phyloP scores from a whole-genome alignment of 2,329 filamentous ascomycete genomes.

The Penicillium polonicum region DNA sequence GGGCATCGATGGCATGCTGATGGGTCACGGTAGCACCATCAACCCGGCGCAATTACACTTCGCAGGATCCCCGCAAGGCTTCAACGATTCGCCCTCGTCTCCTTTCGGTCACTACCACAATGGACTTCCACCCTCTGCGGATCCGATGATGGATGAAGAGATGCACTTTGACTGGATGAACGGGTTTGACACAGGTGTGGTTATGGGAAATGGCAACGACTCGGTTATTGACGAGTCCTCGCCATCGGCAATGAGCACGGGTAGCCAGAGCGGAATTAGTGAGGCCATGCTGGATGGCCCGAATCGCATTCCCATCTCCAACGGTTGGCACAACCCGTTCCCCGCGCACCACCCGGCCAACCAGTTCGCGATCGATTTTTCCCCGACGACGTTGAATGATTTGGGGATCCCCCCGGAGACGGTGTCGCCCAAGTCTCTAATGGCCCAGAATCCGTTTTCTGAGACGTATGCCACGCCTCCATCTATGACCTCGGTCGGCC shows the following conservation, averaged over 20 bases:
- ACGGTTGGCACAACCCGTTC: conserved; percentile 67
- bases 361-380: conserved; percentile 73
- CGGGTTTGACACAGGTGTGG: conserved; percentile 75
- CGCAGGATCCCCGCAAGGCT: conserved; percentile 67
- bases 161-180: conserved; percentile 82
- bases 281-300: conserved; percentile 84
- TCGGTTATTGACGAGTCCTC: conserved; percentile 88
- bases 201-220: conserved; percentile 68
- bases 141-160: conserved; percentile 63
- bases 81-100: conserved; percentile 43
- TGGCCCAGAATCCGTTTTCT: conserved; percentile 65
- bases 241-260: conserved; percentile 91
- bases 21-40: conserved; percentile 62
- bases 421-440: conserved; percentile 72
- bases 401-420: conserved; percentile 67
- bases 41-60: conserved; percentile 75
- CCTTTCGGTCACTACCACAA: conserved; percentile 46
- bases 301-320: conserved; percentile 59
- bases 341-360: conserved; percentile 66
- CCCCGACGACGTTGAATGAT: conserved; percentile 72
- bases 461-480: conserved; percentile 79
- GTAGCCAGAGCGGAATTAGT: conserved; percentile 75
- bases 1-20: conserved; percentile 69
- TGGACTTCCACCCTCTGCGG: conserved; percentile 55
- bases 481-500: conserved; percentile 71